These are phyloP conservation scores for Chaetomium globosum DNA, from an alignment of 2,329 filamentous ascomycete species.

Conservation along the genomic window DNA sequence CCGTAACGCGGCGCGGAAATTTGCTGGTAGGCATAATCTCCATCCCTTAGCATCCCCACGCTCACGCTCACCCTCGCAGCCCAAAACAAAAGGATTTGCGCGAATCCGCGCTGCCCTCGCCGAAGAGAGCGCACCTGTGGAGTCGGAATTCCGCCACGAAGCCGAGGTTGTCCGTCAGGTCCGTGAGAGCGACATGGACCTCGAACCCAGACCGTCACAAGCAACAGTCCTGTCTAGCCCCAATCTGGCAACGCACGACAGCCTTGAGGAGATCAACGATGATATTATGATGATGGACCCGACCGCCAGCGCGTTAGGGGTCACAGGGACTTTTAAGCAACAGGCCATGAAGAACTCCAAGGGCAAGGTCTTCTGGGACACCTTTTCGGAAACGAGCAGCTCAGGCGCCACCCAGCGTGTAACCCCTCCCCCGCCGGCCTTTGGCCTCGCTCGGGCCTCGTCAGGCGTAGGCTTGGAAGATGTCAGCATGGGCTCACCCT, in stretches of 20 bases:
- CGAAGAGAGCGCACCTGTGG: slow-evolving; percentile 84
- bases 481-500: slow-evolving; percentile 71
- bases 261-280: slow-evolving; percentile 69
- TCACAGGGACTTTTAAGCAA: slow-evolving; percentile 68
- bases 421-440: slow-evolving; percentile 65
- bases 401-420: slow-evolving; percentile 44
- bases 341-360: slow-evolving; percentile 73
- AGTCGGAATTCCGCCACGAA: slow-evolving; percentile 86
- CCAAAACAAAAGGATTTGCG: slow-evolving; percentile 94
- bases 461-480: slow-evolving; percentile 68
- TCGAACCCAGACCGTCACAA: slow-evolving; percentile 51
- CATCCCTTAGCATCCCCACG: neutral
- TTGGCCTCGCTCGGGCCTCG: slow-evolving; percentile 61
- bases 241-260: slow-evolving; percentile 64
- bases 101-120: slow-evolving; percentile 86
- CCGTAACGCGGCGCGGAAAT: slow-evolving; percentile 85
- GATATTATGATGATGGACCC: slow-evolving; percentile 67
- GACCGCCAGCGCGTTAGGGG: slow-evolving; percentile 26
- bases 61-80: slow-evolving; percentile 52
- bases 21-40: slow-evolving; percentile 66
- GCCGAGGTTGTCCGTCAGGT: slow-evolving; percentile 96
- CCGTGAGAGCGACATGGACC: slow-evolving; percentile 78
- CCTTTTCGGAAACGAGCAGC: slow-evolving; percentile 68
- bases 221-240: slow-evolving; percentile 70
- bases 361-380: slow-evolving; percentile 75